Evolutionary conservation across 495 filamentous ascomycete species (phyloP), one percentile per base, ranked within the genome.

Genomic region (Thermothielavioides terrestris): DNA sequence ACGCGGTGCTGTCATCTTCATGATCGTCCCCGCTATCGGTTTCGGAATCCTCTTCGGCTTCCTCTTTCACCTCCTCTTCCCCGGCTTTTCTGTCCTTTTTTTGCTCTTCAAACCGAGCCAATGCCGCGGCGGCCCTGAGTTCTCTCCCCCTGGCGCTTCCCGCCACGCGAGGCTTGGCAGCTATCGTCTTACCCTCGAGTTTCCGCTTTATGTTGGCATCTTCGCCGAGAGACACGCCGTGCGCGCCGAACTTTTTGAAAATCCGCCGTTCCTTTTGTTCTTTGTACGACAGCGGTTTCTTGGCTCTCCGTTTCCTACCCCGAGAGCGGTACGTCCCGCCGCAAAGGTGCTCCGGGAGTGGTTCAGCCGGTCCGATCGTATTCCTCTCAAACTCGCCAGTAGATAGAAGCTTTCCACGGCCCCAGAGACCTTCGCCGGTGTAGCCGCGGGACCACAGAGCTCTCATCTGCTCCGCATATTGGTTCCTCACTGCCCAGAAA

Each of bases 391-490:
- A 84, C 42, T 72, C 63, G 6, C 81, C 84, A 3, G 75, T 80
- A 41, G 72, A 55, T 5, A 91, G 54, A 1, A 74, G 59, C 40
- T 76, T 71, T 0, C 86, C 86, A 17, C 76, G 60, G 2, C 84
- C 83, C 86, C 86, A 91, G 27, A 91, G 62, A 0, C 86, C 86
- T 48, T 91, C 86, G 0, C 86, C 86, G 0, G 78, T 83, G 52
- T 86, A 91, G 3, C 72, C 72, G 23, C 71, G 75, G 2, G 56
- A 65, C 83, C 85, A 88, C 9, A 90, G 59, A 3, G 27, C 70
- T 40, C 75, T 70, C 73, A 91, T 77, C 28, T 85, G 74, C 25
- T 65, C 70, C 10, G 84, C 80, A 59, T 81, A 88, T 42, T 66
- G 57, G 59, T 88, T 83, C 26, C 85, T 65, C 14, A 86, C 81